phyloP scores from a whole-genome alignment of 169 alveolate species.

The Plasmodium gallinaceum region DNA sequence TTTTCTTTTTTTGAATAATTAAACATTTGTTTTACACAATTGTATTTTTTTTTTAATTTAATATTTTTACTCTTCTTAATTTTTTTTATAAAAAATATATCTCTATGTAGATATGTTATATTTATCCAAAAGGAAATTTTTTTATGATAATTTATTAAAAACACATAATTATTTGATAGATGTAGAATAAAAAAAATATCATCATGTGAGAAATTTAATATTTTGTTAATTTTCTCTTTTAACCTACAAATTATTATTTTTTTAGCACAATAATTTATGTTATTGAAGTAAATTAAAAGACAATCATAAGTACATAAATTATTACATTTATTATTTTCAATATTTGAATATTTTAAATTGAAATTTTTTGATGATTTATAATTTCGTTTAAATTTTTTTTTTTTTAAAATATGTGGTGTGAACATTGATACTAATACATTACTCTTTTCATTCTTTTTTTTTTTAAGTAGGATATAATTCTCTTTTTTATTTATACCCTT shows the following conservation, averaged over 20 bases:
- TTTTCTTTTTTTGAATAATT: neutral
- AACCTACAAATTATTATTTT: constrained; percentile 29
- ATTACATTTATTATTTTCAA: neutral
- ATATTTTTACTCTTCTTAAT: neutral
- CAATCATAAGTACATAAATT: constrained; percentile 21
- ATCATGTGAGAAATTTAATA: neutral
- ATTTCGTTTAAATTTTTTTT: too few species aligned
- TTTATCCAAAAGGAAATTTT: constrained; percentile 52
- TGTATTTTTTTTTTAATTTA: neutral
- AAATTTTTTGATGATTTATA: neutral
- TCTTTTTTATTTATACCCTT: constrained; percentile 14
- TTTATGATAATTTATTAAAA: constrained; percentile 16
- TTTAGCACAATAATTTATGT: constrained; percentile 12
- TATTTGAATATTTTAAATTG: neutral
- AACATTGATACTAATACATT: neutral
- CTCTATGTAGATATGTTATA: constrained; percentile 16
- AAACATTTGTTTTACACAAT: neutral
- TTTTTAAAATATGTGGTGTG: neutral
- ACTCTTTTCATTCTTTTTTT: neutral
- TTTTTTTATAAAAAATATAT: constrained; percentile 8
- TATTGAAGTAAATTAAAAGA: constrained; percentile 33
- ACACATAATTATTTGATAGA: constrained; percentile 15
- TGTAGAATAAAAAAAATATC: constrained; percentile 27
- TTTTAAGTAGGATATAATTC: neutral
- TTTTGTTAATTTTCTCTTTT: constrained; percentile 32